Percentiles rank a stretch among this genome's conserved stretches.
phyloP scores from a whole-genome alignment of 768 basidiomycete genomes.

The Leucocoprinus sp. region DNA sequence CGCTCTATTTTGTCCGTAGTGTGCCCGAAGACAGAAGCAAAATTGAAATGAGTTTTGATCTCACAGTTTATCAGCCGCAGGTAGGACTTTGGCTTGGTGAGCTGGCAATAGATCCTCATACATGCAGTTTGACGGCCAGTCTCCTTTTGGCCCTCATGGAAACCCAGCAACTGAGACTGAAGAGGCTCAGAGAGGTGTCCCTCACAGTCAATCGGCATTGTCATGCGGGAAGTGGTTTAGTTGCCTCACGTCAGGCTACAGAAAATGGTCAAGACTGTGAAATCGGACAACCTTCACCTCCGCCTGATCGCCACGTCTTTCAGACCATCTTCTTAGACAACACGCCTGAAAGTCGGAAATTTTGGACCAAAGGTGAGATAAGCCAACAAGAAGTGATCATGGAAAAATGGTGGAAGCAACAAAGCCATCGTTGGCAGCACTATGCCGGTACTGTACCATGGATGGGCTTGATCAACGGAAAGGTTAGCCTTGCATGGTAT shows the following conservation, averaged over 20 bases:
- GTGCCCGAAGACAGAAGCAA: constrained; percentile 34
- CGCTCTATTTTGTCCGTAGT: constrained; percentile 38
- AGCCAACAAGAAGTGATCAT: constrained; percentile 26
- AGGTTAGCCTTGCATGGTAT: constrained; percentile 10
- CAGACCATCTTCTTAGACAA: constrained; percentile 43
- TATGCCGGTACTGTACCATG: constrained; percentile 29
- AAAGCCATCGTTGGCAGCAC: constrained; percentile 42
- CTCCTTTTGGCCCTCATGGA: background rate
- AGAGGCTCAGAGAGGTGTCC: background rate
- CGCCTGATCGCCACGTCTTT: constrained; percentile 35
- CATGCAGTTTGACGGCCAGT: background rate
- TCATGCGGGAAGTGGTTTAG: background rate
- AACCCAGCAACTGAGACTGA: background rate
- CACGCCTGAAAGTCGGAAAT: constrained; percentile 25
- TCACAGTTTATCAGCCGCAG: constrained; percentile 41
- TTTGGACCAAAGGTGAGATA: constrained; percentile 38
- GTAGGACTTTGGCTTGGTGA: constrained; percentile 16
- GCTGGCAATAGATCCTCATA: background rate
- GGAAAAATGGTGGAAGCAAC: constrained; percentile 48
- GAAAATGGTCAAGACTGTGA: background rate
- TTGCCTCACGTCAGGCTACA: background rate
- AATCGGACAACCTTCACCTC: constrained; percentile 15
- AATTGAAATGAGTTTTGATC: constrained; percentile 46
- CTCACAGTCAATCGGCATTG: background rate
- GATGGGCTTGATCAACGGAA: constrained; percentile 31